Evolutionary conservation across 2,329 filamentous ascomycete genomes (phyloP).

Genomic region (Colletotrichum cordylinicola): DNA sequence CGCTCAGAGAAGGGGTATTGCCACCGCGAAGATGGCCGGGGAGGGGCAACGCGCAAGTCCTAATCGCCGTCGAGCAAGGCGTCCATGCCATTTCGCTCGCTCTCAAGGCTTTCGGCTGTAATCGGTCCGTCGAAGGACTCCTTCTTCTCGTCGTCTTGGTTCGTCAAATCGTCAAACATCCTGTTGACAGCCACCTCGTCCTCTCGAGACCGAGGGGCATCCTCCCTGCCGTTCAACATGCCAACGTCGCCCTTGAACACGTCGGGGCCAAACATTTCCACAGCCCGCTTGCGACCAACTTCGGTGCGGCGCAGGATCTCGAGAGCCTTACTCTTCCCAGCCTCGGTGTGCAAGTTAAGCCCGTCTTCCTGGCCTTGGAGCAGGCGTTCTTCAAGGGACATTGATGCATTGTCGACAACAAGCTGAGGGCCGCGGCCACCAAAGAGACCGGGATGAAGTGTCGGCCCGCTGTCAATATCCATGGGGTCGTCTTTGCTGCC

Average conservation of each 20-base stretch:
- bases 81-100: slow-evolving; percentile 52
- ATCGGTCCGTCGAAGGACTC: slow-evolving; percentile 36
- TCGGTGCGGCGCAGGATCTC: slow-evolving; percentile 59
- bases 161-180: slow-evolving; percentile 63
- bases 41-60: not conserved
- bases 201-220: slow-evolving; percentile 32
- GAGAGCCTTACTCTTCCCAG: slow-evolving; percentile 55
- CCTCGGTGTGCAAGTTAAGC: slow-evolving; percentile 50
- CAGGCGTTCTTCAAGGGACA: slow-evolving; percentile 58
- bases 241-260: slow-evolving; percentile 45
- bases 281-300: slow-evolving; percentile 53
- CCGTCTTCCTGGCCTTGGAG: slow-evolving; percentile 51
- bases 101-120: slow-evolving; percentile 49
- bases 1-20: not conserved
- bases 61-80: slow-evolving; percentile 50
- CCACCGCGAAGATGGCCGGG: not conserved
- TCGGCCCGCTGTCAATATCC: slow-evolving; percentile 41
- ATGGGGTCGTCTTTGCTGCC: slow-evolving; percentile 40
- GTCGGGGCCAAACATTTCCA: slow-evolving; percentile 56
- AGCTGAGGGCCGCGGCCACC: slow-evolving; percentile 48
- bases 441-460: slow-evolving; percentile 50
- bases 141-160: slow-evolving; percentile 56
- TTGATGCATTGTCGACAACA: slow-evolving; percentile 40
- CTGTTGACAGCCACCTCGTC: slow-evolving; percentile 56
- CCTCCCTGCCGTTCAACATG: slow-evolving; percentile 22